Base-by-base conservation (phyloP, 306 rosid genomes). In the Astragalus glycyphyllos region DNA sequence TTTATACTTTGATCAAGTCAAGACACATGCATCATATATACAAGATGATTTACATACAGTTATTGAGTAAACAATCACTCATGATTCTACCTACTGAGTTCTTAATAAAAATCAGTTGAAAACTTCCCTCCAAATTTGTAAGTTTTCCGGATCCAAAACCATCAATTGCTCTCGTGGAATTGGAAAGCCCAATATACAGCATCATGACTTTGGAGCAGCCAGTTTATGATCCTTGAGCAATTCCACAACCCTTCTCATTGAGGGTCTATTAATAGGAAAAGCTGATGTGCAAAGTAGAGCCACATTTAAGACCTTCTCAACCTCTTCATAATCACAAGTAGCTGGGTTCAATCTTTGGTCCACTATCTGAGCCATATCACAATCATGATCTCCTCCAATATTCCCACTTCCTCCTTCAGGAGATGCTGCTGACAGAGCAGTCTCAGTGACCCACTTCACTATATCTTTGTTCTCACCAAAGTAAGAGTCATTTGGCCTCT, bases 171-270 rank as follows among this genome's bases (percentile, higher is more conserved):
- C 70, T 23, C 0, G 2, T 35, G 59, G 62, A 61, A 35, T 17
- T 69, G 16, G 3, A 40, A 62, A 55, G 40, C 16, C 58, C 42
- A 64, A 38, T 5, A 38, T 8, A 11, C 26, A 73, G 23, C 61
- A 54, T 69, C 80, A 69, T 50, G 68, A 77, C 74, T 80, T 84
- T 2, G 79, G n/a, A 58, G 56, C 23, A 65, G 72, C n/a, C 4
- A 58, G 8, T 69, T 81, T 92, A 72, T 46, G 80, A 42, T 79
- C 85, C 55, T 79, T 88, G 6, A 92, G 86, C 85, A 92, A 68
- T 47, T 86, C 92, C 41, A 92, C 90, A 31, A 86, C 96, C 62
- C 47, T 84, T 83, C 92, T 79, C 98, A 90, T 92, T 59, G 96
- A 81, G 47, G 98, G 96, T 65, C 98, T 86, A 41, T 73, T 77